Evolutionary conservation across 345 rosid species (phyloP).

Genomic region (Gossypium sturtianum): DNA sequence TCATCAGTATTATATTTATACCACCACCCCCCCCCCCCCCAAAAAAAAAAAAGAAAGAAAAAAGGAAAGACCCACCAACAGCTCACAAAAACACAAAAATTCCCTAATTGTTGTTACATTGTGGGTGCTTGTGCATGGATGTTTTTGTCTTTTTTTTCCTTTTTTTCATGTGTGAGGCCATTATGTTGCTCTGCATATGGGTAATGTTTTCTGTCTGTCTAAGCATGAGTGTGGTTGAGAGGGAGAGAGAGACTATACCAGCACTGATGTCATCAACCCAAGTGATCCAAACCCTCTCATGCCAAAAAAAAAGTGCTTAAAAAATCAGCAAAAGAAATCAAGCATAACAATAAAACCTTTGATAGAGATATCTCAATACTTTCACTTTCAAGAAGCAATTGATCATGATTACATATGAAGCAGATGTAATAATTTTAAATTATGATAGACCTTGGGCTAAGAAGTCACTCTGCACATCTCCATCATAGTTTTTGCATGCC

Average conservation of each 20-base stretch:
- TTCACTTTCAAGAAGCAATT: not conserved
- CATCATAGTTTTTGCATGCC: slow-evolving; percentile 99
- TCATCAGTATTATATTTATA: too few species aligned
- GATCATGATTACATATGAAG: not conserved
- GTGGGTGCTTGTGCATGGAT: not conserved
- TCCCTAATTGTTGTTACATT: not conserved
- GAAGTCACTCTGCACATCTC: slow-evolving; percentile 98
- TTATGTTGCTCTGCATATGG: not conserved
- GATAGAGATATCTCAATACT: not conserved
- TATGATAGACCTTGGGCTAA: slow-evolving; percentile 76
- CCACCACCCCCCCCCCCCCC: too few species aligned
- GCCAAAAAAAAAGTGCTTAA: slow-evolving; percentile 15
- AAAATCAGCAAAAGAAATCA: not conserved
- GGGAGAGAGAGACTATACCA: slow-evolving; percentile 40
- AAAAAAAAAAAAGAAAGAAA: too few species aligned
- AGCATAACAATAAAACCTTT: not conserved
- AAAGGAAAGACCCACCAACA: too few species aligned
- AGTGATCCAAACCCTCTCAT: slow-evolving; percentile 80
- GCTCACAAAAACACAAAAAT: not conserved
- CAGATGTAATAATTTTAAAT: not conserved
- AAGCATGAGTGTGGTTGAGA: not conserved
- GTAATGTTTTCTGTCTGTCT: not conserved
- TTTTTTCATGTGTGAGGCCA: not conserved
- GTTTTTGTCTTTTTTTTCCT: not conserved
- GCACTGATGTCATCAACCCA: slow-evolving; percentile 93